phyloP scores from a whole-genome alignment of 2,329 filamentous ascomycete species.

The Ophiostoma ulmi region DNA sequence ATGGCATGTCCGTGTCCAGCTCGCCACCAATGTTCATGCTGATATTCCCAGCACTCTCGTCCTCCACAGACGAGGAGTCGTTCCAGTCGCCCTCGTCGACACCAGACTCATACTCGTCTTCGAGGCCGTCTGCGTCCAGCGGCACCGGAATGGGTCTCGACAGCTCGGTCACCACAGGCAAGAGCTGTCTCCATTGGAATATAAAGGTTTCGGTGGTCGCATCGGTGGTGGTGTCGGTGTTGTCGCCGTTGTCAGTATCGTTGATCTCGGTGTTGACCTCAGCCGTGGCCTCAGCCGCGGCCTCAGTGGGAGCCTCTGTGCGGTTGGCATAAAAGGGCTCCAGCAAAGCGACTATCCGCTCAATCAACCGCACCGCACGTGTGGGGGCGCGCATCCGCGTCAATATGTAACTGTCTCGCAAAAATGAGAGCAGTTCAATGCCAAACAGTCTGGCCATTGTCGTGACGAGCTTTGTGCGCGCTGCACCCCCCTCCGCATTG shows the following conservation, averaged over 20 bases:
- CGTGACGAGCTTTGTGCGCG: slow-evolving; percentile 34
- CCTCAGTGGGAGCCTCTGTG: slow-evolving; percentile 16
- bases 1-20: slow-evolving; percentile 11
- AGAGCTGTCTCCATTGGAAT: background rate
- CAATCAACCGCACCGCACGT: slow-evolving; percentile 41
- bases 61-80: slow-evolving; percentile 4
- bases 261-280: slow-evolving; percentile 26
- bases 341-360: slow-evolving; percentile 42
- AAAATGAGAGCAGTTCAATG: slow-evolving; percentile 42
- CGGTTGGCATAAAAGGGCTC: slow-evolving; percentile 37
- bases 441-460: slow-evolving; percentile 41
- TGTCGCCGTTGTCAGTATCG: background rate
- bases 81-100: slow-evolving; percentile 15
- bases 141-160: background rate
- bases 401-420: slow-evolving; percentile 44
- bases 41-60: background rate
- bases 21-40: slow-evolving; percentile 2
- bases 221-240: background rate
- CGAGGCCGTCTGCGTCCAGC: background rate
- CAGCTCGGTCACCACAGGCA: background rate
- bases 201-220: slow-evolving; percentile 24
- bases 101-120: slow-evolving; percentile 6
- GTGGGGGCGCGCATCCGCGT: slow-evolving; percentile 40
- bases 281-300: slow-evolving; percentile 2
- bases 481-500: slow-evolving; percentile 33